Evolutionary conservation across 2,329 filamentous ascomycete species (phyloP).

Genomic region (Pyrenophora tritici-repentis): DNA sequence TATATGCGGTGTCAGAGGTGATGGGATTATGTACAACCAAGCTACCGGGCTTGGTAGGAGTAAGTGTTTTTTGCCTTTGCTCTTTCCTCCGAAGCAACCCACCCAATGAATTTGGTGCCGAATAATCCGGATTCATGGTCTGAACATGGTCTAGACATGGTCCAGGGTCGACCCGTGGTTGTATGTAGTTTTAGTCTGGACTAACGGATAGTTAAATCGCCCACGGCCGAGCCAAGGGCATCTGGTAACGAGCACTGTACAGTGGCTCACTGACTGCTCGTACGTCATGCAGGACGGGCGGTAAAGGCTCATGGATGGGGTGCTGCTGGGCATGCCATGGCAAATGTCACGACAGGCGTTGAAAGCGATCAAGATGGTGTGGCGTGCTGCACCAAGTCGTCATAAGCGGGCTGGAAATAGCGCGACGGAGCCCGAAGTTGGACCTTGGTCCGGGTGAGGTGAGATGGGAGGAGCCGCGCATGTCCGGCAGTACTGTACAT

Average conservation of each 20-base stretch:
- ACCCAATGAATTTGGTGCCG: too few relatives aligned
- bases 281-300: not conserved
- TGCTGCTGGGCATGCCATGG: too few relatives aligned
- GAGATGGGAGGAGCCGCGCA: too few relatives aligned
- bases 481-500: too few relatives aligned
- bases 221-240: too few relatives aligned
- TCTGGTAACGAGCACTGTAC: not conserved
- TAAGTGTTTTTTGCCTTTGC: too few relatives aligned
- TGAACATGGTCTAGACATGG: too few relatives aligned
- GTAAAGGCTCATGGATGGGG: not conserved
- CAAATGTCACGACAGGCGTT: not conserved
- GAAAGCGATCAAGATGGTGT: not conserved
- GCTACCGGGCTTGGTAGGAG: too few relatives aligned
- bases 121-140: too few relatives aligned
- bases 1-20: not conserved
- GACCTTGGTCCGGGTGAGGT: not conserved
- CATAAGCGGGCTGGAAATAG: not conserved
- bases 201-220: not conserved
- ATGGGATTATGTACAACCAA: not conserved
- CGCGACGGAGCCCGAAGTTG: not conserved
- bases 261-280: not conserved
- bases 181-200: not conserved
- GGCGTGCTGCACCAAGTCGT: slow-evolving; percentile 3
- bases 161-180: not conserved
- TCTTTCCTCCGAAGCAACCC: too few relatives aligned